Base-by-base conservation (phyloP, 2,329 filamentous ascomycete genomes). In the Ophiosphaerella korrae region DNA sequence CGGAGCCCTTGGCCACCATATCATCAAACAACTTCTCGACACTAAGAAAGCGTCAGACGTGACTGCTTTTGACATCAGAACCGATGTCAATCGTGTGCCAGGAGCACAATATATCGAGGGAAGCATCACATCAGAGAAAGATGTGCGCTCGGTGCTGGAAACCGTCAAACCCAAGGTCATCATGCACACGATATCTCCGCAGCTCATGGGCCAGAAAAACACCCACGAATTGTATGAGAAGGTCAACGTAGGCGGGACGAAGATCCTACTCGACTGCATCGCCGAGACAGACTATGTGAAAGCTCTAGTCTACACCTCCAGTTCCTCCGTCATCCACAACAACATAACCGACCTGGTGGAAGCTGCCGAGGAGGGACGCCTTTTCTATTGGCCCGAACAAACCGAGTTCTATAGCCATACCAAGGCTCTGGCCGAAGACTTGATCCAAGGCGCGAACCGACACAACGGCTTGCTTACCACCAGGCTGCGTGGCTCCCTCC, bases 1-100 rank as follows among this genome's bases (percentile, higher is more conserved):
- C 16, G 53, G 53, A 8, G 7, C 33, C 7, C 42, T 57, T 9
- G 53, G 53, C 14, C 18, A 57, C 34, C 45, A 53, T 32, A 50
- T 57, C 16, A 37, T 57, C 9, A 50, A 53, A 36, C 21, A 40
- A 3, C 46, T 53, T 37, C 41, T 53, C 4, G 42, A 50, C 7
- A 41, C 41, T 24, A 5, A 14, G 1, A 7, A 40, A 16, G 16
- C 34, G 5, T 3, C 26, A 2, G 9, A 11, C 5, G 9, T 29
- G 7, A 29, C 26, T 2, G 26, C 5, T 2, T 29, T 29, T 11
- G 26, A 29, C 5, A 5, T 29, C 2, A 2, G 7, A 2, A 29
- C 26, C 26, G 9, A 29, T 7, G 7, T 29, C 3, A 29, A 29
- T 11, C 5, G 26, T 2, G 9, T 29, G 2, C 5, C 26, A 3